phyloP scores from a whole-genome alignment of 129 eudicot genomes.

The Daucus carota region DNA sequence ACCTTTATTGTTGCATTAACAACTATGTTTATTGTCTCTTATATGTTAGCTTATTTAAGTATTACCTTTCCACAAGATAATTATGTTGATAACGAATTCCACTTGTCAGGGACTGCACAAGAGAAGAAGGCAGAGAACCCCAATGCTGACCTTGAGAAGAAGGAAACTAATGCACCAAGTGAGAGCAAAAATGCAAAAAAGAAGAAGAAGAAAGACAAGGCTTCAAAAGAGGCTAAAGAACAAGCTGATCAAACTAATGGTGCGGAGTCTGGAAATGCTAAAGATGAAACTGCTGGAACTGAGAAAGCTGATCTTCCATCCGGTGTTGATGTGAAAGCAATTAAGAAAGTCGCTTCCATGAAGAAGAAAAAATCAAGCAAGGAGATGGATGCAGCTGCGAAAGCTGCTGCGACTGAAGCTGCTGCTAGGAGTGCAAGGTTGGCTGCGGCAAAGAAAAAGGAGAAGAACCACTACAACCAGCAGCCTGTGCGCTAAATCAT shows the following conservation, averaged over 20 bases:
- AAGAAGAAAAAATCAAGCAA: constrained; percentile 85
- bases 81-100: background rate
- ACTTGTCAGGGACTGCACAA: constrained; percentile 42
- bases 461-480: constrained; percentile 94
- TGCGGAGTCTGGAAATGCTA: constrained; percentile 26
- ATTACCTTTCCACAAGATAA: background rate
- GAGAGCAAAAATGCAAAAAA: constrained; percentile 70
- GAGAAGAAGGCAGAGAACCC: constrained; percentile 38
- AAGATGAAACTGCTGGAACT: constrained; percentile 32
- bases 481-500: constrained; percentile 66
- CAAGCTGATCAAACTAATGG: constrained; percentile 41
- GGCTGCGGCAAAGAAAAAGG: constrained; percentile 92
- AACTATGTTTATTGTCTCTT: background rate
- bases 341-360: constrained; percentile 62
- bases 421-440: constrained; percentile 88
- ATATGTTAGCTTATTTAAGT: background rate
- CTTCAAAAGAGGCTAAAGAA: constrained; percentile 62
- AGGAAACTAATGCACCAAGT: constrained; percentile 37
- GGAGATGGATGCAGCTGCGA: constrained; percentile 80
- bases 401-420: constrained; percentile 84
- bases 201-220: constrained; percentile 78
- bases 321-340: constrained; percentile 64
- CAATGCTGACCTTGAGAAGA: constrained; percentile 46
- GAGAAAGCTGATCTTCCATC: constrained; percentile 50
- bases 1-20: background rate